A percentile compares a stretch with the other conserved stretches of the same genome.
These are phyloP conservation scores for Suillus clintonianus DNA, from an alignment of 768 basidiomycete genomes.

Conservation along the genomic window DNA sequence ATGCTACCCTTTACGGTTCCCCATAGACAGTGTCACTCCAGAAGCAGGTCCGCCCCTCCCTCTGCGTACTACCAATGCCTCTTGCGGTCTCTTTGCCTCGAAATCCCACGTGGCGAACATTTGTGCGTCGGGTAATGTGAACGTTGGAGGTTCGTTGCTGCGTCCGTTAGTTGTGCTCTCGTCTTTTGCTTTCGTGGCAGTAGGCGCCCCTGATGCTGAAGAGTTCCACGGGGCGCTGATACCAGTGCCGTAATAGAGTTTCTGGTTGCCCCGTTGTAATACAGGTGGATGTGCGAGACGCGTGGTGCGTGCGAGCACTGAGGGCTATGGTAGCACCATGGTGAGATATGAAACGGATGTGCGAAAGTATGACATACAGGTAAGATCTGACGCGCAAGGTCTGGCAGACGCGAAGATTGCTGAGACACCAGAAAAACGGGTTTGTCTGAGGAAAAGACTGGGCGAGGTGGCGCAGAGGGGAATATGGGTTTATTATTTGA, in stretches of 20 bases:
- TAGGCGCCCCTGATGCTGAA: constrained; percentile 18
- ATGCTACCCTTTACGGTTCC: not conserved
- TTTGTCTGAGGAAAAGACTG: constrained; percentile 47
- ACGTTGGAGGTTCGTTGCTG: constrained; percentile 27
- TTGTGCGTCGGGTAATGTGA: constrained; percentile 47
- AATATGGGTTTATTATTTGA: constrained; percentile 41
- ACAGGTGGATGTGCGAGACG: constrained; percentile 68
- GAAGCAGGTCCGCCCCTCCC: constrained; percentile 21
- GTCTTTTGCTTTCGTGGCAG: constrained; percentile 25
- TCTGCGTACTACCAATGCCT: constrained; percentile 34
- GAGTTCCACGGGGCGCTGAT: constrained; percentile 49
- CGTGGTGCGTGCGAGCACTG: constrained; percentile 59
- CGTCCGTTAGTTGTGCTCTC: constrained; percentile 22
- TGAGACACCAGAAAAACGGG: constrained; percentile 66
- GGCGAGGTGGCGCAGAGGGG: constrained; percentile 39
- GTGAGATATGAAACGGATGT: not conserved
- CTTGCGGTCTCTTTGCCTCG: constrained; percentile 44
- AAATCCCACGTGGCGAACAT: constrained; percentile 54
- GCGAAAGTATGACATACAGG: constrained; percentile 48
- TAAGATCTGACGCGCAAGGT: constrained; percentile 65
- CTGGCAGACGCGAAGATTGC: constrained; percentile 65
- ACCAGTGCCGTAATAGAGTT: constrained; percentile 42
- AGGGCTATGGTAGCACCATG: constrained; percentile 36
- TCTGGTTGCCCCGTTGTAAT: constrained; percentile 48
- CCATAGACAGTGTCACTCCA: constrained; percentile 17